These are phyloP conservation scores for Lachnellula occidentalis DNA, from an alignment of 2,329 filamentous ascomycete genomes.

Conservation along the genomic window DNA sequence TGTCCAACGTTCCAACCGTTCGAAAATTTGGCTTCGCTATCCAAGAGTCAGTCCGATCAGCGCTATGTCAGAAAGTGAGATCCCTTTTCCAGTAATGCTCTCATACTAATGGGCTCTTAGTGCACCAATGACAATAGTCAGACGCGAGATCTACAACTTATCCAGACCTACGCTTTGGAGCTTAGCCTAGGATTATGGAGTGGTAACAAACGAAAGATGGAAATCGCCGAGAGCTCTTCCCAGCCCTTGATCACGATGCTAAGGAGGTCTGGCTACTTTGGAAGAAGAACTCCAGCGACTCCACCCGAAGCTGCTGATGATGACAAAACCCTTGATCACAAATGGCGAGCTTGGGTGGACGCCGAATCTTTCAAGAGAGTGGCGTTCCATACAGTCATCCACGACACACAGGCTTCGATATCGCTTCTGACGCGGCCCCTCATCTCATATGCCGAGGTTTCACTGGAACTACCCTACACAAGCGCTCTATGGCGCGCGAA, in stretches of 20 bases:
- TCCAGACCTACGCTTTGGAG: conserved; percentile 44
- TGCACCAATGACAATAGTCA: conserved; percentile 44
- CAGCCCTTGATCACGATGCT: conserved; percentile 41
- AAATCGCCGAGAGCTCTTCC: conserved; percentile 46
- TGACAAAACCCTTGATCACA: conserved; percentile 51
- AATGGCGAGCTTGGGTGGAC: conserved; percentile 61
- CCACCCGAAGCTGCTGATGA: conserved; percentile 48
- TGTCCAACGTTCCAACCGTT: conserved; percentile 10
- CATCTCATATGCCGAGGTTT: conserved; percentile 65
- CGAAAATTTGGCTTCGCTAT: conserved; percentile 22
- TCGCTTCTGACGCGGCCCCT: conserved; percentile 58
- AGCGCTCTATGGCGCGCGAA: conserved; percentile 61
- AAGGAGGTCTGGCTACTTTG: conserved; percentile 36
- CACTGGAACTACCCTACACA: conserved; percentile 57
- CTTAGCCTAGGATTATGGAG: conserved; percentile 53
- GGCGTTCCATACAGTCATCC: conserved; percentile 57
- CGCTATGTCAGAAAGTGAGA: conserved; percentile 8
- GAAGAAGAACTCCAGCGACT: conserved; percentile 49
- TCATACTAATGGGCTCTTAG: not conserved
- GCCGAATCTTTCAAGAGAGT: conserved; percentile 65
- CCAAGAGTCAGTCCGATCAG: conserved; percentile 19
- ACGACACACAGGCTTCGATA: conserved; percentile 64
- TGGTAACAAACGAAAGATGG: conserved; percentile 53
- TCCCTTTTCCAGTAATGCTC: not conserved
- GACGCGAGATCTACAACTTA: conserved; percentile 45